Evolutionary conservation across 176 grass and related monocot genomes (phyloP), one percentile per base, ranked within the genome.

Genomic region (Raddia guianensis): DNA sequence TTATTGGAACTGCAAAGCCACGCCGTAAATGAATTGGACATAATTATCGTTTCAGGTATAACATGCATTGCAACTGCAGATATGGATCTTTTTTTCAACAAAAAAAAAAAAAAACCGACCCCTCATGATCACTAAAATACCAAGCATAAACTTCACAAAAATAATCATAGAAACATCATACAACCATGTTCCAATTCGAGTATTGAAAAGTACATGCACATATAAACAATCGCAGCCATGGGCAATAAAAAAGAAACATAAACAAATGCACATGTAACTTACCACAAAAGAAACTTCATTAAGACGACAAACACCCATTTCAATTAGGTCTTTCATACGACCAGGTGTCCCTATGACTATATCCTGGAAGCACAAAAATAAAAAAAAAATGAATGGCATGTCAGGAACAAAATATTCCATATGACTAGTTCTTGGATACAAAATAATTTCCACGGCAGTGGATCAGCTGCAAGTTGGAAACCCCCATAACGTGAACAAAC

Each of bases 271-370:
- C 14, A 79, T 10, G 47, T 63, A 62, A 68, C 88, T 78, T 87
- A 98, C 95, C 92, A 98, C 95, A 74, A 87, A 98, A 18, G 95
- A 91, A 75, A 95, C 92, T 46, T 93, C 90, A 49, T 88, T 91
- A 70, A 98, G 90, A 73, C 65, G 35, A 69, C 95, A 98, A 77
- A 95, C 12, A 54, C 86, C 92, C 90, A 93, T 93, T 95, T 95
- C 88, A 86, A 95, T 98, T 63, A 98, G 81, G 76, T 98, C 95
- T 93, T 98, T 98, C 90, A 98, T 84, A 76, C 95, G 90, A 45
- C 92, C 95, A 87, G 95, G 90, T 64, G 92, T 93, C 63, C 95
- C 95, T 72, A 98, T 91, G 71, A 98, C 95, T 72, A 98, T 93
- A 81, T 98, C 95, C 95, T 98, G 77, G n/a, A 83, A 89, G 49